Evolutionary conservation across 495 filamentous ascomycete species (phyloP).

Genomic region (Emericellopsis terricola): DNA sequence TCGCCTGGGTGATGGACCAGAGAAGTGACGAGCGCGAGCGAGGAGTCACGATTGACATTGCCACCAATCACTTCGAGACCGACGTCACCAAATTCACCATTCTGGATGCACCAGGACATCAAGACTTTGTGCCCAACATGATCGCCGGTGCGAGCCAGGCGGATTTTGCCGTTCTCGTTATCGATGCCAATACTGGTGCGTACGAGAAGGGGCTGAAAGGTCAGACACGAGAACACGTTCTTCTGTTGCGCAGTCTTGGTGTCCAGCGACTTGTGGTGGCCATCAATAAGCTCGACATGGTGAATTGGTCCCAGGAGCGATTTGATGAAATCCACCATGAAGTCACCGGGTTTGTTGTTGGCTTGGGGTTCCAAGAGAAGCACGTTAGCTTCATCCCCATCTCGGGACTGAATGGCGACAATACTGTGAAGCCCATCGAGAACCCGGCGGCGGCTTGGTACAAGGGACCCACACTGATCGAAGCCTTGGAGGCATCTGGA

Average conservation of each 20-base stretch:
- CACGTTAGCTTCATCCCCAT: slow-evolving; percentile 77
- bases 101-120: slow-evolving; percentile 83
- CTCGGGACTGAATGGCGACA: slow-evolving; percentile 75
- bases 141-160: slow-evolving; percentile 92
- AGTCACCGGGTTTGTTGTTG: slow-evolving; percentile 60
- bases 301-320: slow-evolving; percentile 59
- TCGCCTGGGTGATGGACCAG: slow-evolving; percentile 92
- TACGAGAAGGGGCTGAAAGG: slow-evolving; percentile 89
- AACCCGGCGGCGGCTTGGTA: slow-evolving; percentile 57
- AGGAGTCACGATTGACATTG: slow-evolving; percentile 96
- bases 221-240: slow-evolving; percentile 84
- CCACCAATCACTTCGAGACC: slow-evolving; percentile 84
- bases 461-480: slow-evolving; percentile 54
- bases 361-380: slow-evolving; percentile 61
- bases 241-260: slow-evolving; percentile 82
- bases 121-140: slow-evolving; percentile 97
- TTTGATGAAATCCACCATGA: slow-evolving; percentile 78
- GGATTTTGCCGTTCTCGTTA: slow-evolving; percentile 88
- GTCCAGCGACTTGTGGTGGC: slow-evolving; percentile 75
- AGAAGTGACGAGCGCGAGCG: slow-evolving; percentile 68
- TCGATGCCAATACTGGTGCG: slow-evolving; percentile 72
- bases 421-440: slow-evolving; percentile 45
- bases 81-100: slow-evolving; percentile 78
- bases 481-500: slow-evolving; percentile 67
- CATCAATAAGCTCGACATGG: slow-evolving; percentile 85